Percentiles rank a stretch among this genome's conserved stretches.
Evolutionary conservation across 2,329 filamentous ascomycete genomes (phyloP).

Genomic region (Aspergillus pseudoterreus): DNA sequence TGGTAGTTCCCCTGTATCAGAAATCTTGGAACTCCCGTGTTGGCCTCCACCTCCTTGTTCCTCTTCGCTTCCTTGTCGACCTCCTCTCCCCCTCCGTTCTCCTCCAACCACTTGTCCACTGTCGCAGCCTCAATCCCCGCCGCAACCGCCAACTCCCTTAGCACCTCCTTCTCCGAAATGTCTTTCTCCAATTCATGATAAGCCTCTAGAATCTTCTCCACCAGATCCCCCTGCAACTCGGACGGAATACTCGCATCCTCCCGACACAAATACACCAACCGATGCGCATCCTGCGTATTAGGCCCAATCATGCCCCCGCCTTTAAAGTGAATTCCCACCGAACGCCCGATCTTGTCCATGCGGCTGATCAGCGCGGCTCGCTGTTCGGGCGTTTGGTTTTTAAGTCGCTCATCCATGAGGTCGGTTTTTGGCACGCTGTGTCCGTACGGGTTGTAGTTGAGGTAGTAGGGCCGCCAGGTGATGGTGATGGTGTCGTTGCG

Average conservation of each 20-base stretch:
- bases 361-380: slow-evolving; percentile 24
- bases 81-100: slow-evolving; percentile 31
- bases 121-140: slow-evolving; percentile 17
- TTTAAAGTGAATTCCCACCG: slow-evolving; percentile 34
- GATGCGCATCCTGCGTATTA: slow-evolving; percentile 33
- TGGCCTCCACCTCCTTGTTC: slow-evolving; percentile 3
- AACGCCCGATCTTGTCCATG: slow-evolving; percentile 20
- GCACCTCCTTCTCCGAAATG: slow-evolving; percentile 21
- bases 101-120: slow-evolving; percentile 7
- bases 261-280: slow-evolving; percentile 25
- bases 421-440: slow-evolving; percentile 6
- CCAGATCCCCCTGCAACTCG: slow-evolving; percentile 12
- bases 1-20: not conserved
- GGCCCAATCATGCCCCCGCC: slow-evolving; percentile 29
- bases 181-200: slow-evolving; percentile 32
- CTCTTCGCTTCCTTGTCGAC: slow-evolving; percentile 35
- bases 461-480: slow-evolving; percentile 38
- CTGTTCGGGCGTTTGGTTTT: slow-evolving; percentile 21
- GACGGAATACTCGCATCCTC: slow-evolving; percentile 4
- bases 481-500: slow-evolving; percentile 33
- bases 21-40: slow-evolving; percentile 11
- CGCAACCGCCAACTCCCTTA: slow-evolving; percentile 18
- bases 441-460: slow-evolving; percentile 21
- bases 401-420: slow-evolving; percentile 18
- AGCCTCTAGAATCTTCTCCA: slow-evolving; percentile 25